Base-by-base conservation (phyloP, 306 rosid species). In the Lablab purpureus region DNA sequence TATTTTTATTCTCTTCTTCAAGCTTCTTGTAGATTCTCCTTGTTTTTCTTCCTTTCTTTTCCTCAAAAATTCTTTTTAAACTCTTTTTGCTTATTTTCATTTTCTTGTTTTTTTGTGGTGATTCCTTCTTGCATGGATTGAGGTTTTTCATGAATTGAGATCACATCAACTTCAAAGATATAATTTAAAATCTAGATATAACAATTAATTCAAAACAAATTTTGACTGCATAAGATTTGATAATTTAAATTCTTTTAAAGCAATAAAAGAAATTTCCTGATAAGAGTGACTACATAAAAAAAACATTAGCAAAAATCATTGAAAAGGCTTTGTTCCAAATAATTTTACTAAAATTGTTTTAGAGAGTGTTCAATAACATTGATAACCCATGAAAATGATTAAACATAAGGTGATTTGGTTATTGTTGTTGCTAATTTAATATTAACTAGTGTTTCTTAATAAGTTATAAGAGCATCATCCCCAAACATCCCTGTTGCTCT, bases 121-220 rank as follows among this genome's bases (percentile, higher is more conserved):
- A n/a, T n/a, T n/a, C n/a, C n/a, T n/a, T 17, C 62, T 13, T 52
- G n/a, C n/a, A n/a, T n/a, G n/a, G n/a, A n/a, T n/a, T n/a, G n/a
- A n/a, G n/a, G n/a, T n/a, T n/a, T n/a, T n/a, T n/a, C n/a, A n/a
- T n/a, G n/a, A n/a, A n/a, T n/a, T n/a, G n/a, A n/a, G n/a, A n/a
- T n/a, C n/a, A 8, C 22, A 50, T 43, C 49, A 47, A 77, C 22
- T 28, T 41, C 51, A 28, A 62, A 36, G 71, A 51, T 36, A 63
- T n/a, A 30, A 30, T 11, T 55, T 63, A 51, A 58, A 32, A 37
- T 41, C 46, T 47, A 43, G 10, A 81, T 11, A 73, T 27, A 54
- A 56, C 21, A 43, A 71, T 23, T 40, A 60, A 37, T 50, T 71
- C 66, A n/a, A 66, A 72, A 78, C 56, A 49, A 69, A 56, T 55